A percentile compares a stretch with the other conserved stretches of the same genome.
These are phyloP conservation scores for Ascochyta koolunga DNA, from an alignment of 2,329 filamentous ascomycete genomes.

Conservation along the genomic window DNA sequence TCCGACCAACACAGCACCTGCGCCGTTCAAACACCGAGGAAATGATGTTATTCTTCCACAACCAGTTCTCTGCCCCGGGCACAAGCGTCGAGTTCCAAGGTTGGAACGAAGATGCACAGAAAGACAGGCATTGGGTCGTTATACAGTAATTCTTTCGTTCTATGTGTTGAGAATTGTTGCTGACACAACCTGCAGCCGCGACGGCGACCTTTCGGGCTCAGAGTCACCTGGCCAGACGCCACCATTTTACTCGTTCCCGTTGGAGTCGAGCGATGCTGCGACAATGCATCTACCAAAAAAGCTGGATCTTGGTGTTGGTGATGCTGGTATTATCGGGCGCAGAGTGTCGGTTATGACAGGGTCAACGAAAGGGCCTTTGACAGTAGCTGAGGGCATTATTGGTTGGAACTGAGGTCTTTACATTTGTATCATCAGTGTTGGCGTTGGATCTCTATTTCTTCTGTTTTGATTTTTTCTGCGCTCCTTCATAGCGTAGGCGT, in stretches of 20 bases:
- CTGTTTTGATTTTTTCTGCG: background rate
- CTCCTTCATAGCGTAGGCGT: background rate
- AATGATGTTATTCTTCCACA: slow-evolving; percentile 38
- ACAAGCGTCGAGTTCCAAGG: slow-evolving; percentile 40
- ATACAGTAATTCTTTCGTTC: slow-evolving; percentile 34
- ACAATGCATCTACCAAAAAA: slow-evolving; percentile 27
- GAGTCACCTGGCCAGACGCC: background rate
- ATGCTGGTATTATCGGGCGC: slow-evolving; percentile 42
- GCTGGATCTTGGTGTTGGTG: slow-evolving; percentile 41
- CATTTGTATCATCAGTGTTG: background rate
- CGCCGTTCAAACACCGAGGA: slow-evolving; percentile 22
- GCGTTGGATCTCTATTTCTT: background rate
- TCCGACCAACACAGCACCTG: slow-evolving; percentile 26
- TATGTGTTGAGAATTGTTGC: background rate
- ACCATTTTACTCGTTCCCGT: slow-evolving; percentile 36
- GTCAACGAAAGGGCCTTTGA: slow-evolving; percentile 23
- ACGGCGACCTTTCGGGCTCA: slow-evolving; percentile 36
- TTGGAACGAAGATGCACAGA: slow-evolving; percentile 14
- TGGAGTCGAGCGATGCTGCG: slow-evolving; percentile 11
- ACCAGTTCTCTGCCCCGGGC: slow-evolving; percentile 25
- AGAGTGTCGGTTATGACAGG: slow-evolving; percentile 39
- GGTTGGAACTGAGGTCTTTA: slow-evolving; percentile 40
- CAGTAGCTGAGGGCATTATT: slow-evolving; percentile 41
- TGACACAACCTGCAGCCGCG: slow-evolving; percentile 26
- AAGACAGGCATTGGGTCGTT: slow-evolving; percentile 31